Base-by-base conservation (phyloP, 495 filamentous ascomycete genomes). In the Lophium mytilinum region DNA sequence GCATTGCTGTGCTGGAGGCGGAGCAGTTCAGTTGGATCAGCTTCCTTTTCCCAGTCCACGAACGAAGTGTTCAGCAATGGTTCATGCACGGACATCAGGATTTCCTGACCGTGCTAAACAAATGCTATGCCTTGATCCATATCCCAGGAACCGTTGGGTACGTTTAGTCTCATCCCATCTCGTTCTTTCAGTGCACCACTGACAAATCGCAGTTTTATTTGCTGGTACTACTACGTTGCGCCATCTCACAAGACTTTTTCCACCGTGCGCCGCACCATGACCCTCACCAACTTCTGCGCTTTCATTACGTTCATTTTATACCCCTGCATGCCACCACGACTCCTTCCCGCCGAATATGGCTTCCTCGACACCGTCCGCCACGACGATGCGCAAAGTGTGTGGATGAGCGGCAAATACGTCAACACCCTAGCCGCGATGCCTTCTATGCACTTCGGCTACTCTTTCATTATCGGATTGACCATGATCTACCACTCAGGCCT, bases 111-210 rank as follows among this genome's bases (percentile, higher is more conserved):
- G 65, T 83, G 40, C 70, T 86, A 60, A 86, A 86, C 57, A 76
- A 78, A 51, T 74, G 77, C 5, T 86, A 86, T 65, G 80, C 83
- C 4, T 66, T 86, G 19, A 80, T 86, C 19, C 83, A 86, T 56
- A 85, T 86, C 55, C 83, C 83, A 0, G 83, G 83, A 19, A 84
- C 82, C 11, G 82, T 86, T 35, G 78, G 78, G 80, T 83, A 70
- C 63, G 78, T 76, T 33, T 30, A 50, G 19, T 8, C 34, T 55
- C 37, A 54, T 24, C 57, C 15, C 15, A 47, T 9, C 52, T 50
- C 18, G 49, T 36, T 6, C 40, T 4, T 7, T n/a, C 1, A 21
- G 43, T 6, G 21, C 14, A 3, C 3, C n/a, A 24, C 35, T 30
- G 17, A 51, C 24, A 42, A 50, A 58, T 14, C 55, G 3, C 61